These are phyloP conservation scores for Niveomyces coronatus DNA, from an alignment of 2,329 filamentous ascomycete species.

Conservation along the genomic window DNA sequence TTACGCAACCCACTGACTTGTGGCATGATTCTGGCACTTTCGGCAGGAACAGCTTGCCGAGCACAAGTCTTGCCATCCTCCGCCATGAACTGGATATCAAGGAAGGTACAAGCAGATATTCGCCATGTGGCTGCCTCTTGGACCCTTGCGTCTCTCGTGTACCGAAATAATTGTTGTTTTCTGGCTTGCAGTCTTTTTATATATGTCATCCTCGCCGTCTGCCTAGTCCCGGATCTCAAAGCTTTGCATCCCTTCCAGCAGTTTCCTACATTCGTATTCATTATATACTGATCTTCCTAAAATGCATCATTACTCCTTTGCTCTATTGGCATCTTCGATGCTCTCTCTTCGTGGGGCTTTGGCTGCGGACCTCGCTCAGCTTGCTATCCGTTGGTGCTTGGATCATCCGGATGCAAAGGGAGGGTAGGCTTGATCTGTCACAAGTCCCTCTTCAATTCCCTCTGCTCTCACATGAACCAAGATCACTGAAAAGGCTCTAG, in stretches of 20 bases:
- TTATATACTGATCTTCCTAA: background rate
- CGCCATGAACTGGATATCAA: too few relatives aligned
- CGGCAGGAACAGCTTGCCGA: too few relatives aligned
- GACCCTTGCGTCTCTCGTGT: too few relatives aligned
- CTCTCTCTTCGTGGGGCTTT: background rate
- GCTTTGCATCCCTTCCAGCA: background rate
- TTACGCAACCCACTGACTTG: too few relatives aligned
- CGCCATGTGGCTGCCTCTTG: too few relatives aligned
- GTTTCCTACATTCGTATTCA: background rate
- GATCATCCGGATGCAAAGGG: conserved; percentile 2
- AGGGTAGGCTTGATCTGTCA: background rate
- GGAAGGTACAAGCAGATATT: background rate
- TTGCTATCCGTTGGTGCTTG: conserved; percentile 7
- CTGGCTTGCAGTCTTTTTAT: too few relatives aligned
- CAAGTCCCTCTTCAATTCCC: background rate
- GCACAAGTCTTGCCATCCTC: too few relatives aligned
- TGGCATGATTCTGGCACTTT: too few relatives aligned
- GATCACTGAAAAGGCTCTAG: background rate
- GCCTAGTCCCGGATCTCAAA: too few relatives aligned
- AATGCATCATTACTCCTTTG: background rate
- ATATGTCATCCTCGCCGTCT: too few relatives aligned
- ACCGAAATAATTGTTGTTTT: too few relatives aligned
- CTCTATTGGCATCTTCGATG: background rate
- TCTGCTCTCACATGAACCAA: background rate
- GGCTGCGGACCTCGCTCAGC: background rate